Percentiles rank a stretch among this genome's conserved stretches.
These are phyloP conservation scores for Claviceps sp. DNA, from an alignment of 2,329 filamentous ascomycete genomes.

Conservation along the genomic window DNA sequence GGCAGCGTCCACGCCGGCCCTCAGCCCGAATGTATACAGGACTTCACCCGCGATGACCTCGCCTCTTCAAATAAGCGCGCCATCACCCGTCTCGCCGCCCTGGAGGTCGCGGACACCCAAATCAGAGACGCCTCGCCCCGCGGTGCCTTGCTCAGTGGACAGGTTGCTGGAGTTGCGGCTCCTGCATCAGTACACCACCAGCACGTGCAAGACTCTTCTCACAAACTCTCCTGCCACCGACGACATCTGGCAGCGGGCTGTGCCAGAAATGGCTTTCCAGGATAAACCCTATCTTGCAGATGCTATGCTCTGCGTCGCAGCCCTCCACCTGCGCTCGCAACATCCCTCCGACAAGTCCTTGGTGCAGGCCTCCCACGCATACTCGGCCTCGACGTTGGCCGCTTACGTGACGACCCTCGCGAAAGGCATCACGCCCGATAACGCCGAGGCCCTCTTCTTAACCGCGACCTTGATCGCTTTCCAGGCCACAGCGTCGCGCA, in stretches of 20 bases:
- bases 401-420: constrained; percentile 45
- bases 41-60: constrained; percentile 14
- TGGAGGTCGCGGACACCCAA: constrained; percentile 10
- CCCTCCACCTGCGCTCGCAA: constrained; percentile 45
- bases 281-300: constrained; percentile 47
- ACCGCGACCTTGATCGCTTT: constrained; percentile 53
- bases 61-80: constrained; percentile 21
- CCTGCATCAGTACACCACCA: constrained; percentile 50
- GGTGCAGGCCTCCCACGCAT: constrained; percentile 49
- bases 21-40: neutral
- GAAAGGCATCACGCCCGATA: constrained; percentile 41
- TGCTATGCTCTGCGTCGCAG: constrained; percentile 49
- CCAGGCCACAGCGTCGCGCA: constrained; percentile 49
- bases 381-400: constrained; percentile 49
- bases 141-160: constrained; percentile 23
- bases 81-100: constrained; percentile 10
- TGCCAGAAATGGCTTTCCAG: constrained; percentile 48
- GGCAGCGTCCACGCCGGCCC: constrained; percentile 8
- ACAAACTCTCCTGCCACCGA: constrained; percentile 37
- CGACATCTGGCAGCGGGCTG: constrained; percentile 45
- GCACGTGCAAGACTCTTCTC: constrained; percentile 46
- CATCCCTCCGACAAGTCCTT: constrained; percentile 44
- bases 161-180: constrained; percentile 47
- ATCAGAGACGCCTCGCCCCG: constrained; percentile 20
- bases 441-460: constrained; percentile 50